These are phyloP conservation scores for Acer negundo DNA, from an alignment of 345 rosid genomes.

Conservation along the genomic window DNA sequence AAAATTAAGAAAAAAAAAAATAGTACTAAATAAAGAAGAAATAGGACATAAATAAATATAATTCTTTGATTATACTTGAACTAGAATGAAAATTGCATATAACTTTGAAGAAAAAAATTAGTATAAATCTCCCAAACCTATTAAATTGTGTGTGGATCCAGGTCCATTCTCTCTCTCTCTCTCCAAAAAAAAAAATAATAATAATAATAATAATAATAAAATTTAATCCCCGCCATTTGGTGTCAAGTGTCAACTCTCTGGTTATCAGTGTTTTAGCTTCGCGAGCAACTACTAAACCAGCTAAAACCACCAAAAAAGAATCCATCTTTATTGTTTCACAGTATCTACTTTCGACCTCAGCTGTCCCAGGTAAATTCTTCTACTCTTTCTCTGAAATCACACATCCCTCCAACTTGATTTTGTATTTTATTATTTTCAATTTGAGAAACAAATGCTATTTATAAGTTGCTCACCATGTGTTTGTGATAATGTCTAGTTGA, in stretches of 20 bases:
- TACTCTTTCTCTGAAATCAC: background rate
- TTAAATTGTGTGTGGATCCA: too few species aligned
- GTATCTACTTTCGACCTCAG: background rate
- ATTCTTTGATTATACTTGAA: too few species aligned
- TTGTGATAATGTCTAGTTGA: slow-evolving; percentile 1
- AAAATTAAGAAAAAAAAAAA: too few species aligned
- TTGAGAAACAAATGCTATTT: background rate
- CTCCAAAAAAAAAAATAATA: too few species aligned
- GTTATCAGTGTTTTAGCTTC: background rate
- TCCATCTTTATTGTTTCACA: background rate
- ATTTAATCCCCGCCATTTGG: background rate
- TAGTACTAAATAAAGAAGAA: too few species aligned
- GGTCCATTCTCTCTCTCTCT: too few species aligned
- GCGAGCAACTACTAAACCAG: background rate
- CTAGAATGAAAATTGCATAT: too few species aligned
- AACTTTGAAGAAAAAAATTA: too few species aligned
- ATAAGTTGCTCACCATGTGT: background rate
- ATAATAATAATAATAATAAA: too few species aligned
- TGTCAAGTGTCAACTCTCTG: background rate
- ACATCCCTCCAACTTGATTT: background rate
- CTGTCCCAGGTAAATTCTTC: background rate
- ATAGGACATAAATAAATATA: too few species aligned
- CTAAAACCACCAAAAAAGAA: too few species aligned
- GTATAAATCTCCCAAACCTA: too few species aligned
- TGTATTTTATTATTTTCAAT: background rate